phyloP scores from a whole-genome alignment of 805 yeast genomes.

The Wickerhamomyces xylosicus region DNA sequence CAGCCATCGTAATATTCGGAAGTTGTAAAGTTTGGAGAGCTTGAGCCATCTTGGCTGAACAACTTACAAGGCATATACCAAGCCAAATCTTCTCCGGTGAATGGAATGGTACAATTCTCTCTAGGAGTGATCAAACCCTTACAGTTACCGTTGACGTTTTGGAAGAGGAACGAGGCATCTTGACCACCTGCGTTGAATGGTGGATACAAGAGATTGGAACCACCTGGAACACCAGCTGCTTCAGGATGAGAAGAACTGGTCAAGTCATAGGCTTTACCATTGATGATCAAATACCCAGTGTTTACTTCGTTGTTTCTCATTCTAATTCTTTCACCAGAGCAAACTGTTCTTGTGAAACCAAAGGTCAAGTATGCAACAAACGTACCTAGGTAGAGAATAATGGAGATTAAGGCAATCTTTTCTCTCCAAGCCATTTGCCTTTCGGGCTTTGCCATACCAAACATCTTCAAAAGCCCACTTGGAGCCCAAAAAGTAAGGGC shows the following conservation, averaged over 20 bases:
- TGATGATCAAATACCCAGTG: conserved; percentile 56
- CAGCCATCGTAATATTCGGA: conserved; percentile 65
- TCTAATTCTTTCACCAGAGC: conserved; percentile 38
- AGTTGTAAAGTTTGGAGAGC: conserved; percentile 49
- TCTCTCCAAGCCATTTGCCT: conserved; percentile 97
- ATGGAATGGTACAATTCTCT: conserved; percentile 62
- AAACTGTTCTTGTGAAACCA: conserved; percentile 81
- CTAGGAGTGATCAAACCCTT: conserved; percentile 65
- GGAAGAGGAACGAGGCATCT: conserved; percentile 80
- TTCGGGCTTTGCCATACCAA: conserved; percentile 70
- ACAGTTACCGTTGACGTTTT: conserved; percentile 89
- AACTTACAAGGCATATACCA: conserved; percentile 96
- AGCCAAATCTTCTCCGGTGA: conserved; percentile 54
- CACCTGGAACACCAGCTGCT: conserved; percentile 67
- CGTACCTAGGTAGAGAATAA: conserved; percentile 66
- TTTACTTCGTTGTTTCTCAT: conserved; percentile 51
- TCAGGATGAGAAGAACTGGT: conserved; percentile 68
- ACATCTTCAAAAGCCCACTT: conserved; percentile 52
- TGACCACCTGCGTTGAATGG: conserved; percentile 82
- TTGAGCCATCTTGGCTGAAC: conserved; percentile 59
- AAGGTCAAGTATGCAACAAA: conserved; percentile 81
- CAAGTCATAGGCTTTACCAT: conserved; percentile 73
- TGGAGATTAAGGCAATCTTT: conserved; percentile 73
- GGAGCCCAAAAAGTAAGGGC: conserved; percentile 90
- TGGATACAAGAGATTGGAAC: conserved; percentile 69